phyloP scores from a whole-genome alignment of 2,329 filamentous ascomycete species.

The Fusarium gaditjirri region DNA sequence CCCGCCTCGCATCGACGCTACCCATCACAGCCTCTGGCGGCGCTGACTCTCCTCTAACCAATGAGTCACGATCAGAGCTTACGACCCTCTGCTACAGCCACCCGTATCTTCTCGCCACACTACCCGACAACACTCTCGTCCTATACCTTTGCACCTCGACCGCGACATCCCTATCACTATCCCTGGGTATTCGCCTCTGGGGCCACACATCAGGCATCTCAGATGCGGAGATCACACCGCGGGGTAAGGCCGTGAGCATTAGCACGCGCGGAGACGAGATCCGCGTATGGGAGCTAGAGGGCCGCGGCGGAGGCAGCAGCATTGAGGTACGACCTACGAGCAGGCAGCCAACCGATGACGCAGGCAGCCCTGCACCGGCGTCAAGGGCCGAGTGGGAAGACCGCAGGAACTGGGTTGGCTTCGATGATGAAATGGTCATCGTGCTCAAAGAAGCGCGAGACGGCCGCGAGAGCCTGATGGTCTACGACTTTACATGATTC shows the following conservation, averaged over 20 bases:
- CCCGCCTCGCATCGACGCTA: slow-evolving; percentile 51
- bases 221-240: slow-evolving; percentile 83
- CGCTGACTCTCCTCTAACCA: slow-evolving; percentile 4
- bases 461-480: slow-evolving; percentile 78
- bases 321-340: slow-evolving; percentile 60
- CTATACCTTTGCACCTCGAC: slow-evolving; percentile 84
- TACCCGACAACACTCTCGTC: slow-evolving; percentile 88
- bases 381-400: slow-evolving; percentile 54
- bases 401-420: slow-evolving; percentile 77
- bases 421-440: slow-evolving; percentile 93
- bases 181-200: slow-evolving; percentile 81
- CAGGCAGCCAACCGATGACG: slow-evolving; percentile 43
- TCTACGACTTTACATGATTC: slow-evolving; percentile 84
- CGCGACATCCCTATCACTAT: slow-evolving; percentile 72
- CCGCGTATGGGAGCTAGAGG: slow-evolving; percentile 90
- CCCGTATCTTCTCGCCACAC: slow-evolving; percentile 85
- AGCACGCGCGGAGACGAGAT: slow-evolving; percentile 82
- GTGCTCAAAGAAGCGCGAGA: slow-evolving; percentile 77
- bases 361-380: slow-evolving; percentile 20
- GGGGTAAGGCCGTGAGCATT: slow-evolving; percentile 91
- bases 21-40: slow-evolving; percentile 44
- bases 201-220: slow-evolving; percentile 92
- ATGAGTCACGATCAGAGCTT: slow-evolving; percentile 47
- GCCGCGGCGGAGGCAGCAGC: slow-evolving; percentile 66
- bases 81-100: slow-evolving; percentile 77